Evolutionary conservation across 805 yeast genomes (phyloP).

Genomic region (Saitoella complicata): DNA sequence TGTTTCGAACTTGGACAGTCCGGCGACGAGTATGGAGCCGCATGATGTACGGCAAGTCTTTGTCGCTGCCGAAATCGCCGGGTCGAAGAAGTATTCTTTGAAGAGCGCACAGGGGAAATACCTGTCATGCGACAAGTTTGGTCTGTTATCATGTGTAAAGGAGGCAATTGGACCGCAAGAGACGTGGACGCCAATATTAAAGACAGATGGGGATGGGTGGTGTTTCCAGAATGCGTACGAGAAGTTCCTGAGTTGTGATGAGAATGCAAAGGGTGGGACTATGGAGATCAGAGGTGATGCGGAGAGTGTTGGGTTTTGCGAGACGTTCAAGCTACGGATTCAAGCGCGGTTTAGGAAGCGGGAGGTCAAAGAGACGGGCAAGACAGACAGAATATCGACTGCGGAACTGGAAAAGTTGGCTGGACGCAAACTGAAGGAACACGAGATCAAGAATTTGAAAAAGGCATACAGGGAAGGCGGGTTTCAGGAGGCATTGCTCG

Average conservation of each 20-base stretch:
- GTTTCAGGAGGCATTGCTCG: conserved; percentile 2
- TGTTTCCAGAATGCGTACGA: no score
- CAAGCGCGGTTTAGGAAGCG: background rate
- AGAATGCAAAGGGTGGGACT: background rate
- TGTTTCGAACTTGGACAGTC: no score
- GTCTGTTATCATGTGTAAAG: background rate
- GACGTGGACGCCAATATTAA: background rate
- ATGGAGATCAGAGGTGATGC: background rate
- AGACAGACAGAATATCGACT: no score
- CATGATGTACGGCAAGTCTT: no score
- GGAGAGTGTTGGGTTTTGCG: background rate
- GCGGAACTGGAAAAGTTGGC: background rate
- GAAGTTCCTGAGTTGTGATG: background rate
- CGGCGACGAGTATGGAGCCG: no score
- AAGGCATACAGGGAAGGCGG: background rate
- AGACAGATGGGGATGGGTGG: no score
- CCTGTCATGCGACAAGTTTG: background rate
- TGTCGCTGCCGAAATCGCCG: no score
- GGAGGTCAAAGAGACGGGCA: background rate
- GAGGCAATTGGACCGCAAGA: conserved; percentile 1
- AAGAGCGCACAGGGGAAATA: background rate
- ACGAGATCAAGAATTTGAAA: background rate
- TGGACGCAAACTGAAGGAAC: background rate
- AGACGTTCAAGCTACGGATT: background rate
- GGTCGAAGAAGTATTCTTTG: background rate